Base-by-base conservation (phyloP, 1,284 basidiomycete species). In the Amylostereum chailletii region DNA sequence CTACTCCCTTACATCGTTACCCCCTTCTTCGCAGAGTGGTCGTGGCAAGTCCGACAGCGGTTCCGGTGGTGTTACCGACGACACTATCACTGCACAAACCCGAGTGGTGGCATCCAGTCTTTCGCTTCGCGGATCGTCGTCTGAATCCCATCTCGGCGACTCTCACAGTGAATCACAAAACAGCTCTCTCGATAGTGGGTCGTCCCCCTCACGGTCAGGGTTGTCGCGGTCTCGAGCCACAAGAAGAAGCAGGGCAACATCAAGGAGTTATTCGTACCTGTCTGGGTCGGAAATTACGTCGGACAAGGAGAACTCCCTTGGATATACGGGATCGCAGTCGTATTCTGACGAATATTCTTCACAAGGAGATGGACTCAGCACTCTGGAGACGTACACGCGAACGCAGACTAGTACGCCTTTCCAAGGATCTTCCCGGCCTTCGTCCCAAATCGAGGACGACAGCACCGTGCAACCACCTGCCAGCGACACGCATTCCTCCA, bases 221-320 rank as follows among this genome's bases (percentile, higher is more conserved):
- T 58, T 88, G 27, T 76, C 79, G 5, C 71, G 85, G 30, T 75
- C 77, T 1, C 65, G 77, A 5, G 84, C 74, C 36, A 71, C 87
- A 5, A 67, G 81, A 45, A 68, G 84, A 47, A 69, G 79, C 33
- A 66, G 74, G 3, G 62, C 68, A 8, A 68, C 60, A 19, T 65
- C 63, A 4, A 57, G 65, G 7, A 60, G 65, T 5, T 59, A 69
- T 39, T 67, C 68, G 2, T 62, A 63, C 45, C 47, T 62, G 53
- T 42, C 55, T 47, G 62, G 61, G 33, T 60, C 66, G 3, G 71
- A 75, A 44, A 66, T 68, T 31, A 61, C 61, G 5, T 77, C 74
- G 0, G 81, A 84, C 51, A 81, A 77, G 59, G 82, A 83, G 61
- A 83, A 84, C 58, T 60, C 58, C 32, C 54, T 47, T 7, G 58